phyloP scores from a whole-genome alignment of 228 moss, liverwort and hornwort genomes.

The Sphagnum fallax region DNA sequence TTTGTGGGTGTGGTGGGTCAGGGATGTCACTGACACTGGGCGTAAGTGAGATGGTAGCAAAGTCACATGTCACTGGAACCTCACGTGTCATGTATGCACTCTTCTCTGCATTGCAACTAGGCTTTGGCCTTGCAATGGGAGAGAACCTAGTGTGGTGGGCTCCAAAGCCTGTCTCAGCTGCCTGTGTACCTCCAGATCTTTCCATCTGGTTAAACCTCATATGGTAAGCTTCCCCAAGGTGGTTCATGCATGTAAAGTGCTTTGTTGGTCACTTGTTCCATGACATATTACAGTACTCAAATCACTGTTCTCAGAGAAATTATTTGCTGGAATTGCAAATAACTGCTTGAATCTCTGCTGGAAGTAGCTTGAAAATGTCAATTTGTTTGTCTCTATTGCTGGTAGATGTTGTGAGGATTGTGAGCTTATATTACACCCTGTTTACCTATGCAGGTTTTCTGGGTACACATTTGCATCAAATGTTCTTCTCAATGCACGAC shows the following conservation, averaged over 20 bases:
- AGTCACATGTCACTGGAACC: conserved; percentile 52
- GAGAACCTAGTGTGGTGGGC: conserved; percentile 69
- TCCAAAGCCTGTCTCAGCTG: conserved; percentile 30
- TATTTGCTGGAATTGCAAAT: too few relatives aligned
- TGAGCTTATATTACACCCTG: too few relatives aligned
- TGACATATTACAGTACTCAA: too few relatives aligned
- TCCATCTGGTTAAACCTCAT: conserved; percentile 30
- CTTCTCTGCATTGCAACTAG: conserved; percentile 67
- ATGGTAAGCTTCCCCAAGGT: conserved; percentile 10
- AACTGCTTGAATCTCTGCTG: not conserved
- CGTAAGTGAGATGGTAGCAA: conserved; percentile 71
- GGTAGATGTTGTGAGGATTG: too few relatives aligned
- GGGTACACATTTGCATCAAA: conserved; percentile 55
- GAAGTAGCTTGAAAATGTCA: not conserved
- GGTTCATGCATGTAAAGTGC: too few relatives aligned
- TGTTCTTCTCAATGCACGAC: conserved; percentile 49
- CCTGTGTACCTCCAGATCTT: conserved; percentile 29
- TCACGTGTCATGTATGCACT: conserved; percentile 68
- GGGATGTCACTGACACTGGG: conserved; percentile 67
- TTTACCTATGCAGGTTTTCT: conserved; percentile 13
- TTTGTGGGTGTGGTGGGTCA: not conserved
- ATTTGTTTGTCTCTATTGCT: too few relatives aligned
- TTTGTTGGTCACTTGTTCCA: too few relatives aligned
- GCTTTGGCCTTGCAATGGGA: conserved; percentile 72
- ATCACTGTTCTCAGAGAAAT: too few relatives aligned